Base-by-base conservation (phyloP, 2,329 filamentous ascomycete species). In the Massarina eburnea region DNA sequence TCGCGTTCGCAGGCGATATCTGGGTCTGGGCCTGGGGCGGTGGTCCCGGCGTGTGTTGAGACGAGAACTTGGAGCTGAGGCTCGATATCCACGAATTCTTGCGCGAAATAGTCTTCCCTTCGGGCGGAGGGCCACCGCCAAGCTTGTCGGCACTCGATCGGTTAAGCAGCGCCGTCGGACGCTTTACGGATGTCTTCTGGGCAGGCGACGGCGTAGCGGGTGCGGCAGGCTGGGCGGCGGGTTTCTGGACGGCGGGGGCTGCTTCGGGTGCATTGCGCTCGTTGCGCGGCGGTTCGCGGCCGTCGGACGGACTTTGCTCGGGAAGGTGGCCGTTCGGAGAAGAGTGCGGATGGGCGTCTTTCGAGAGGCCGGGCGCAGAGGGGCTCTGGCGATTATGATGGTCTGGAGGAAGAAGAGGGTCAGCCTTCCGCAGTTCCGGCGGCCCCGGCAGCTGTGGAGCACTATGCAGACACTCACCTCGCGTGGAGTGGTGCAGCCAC, bases 21-120 rank as follows among this genome's bases (percentile, higher is more conserved):
- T 67, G 65, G 12, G 64, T 64, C 40, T 66, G 66, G 3, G 62
- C 52, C 41, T 65, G 63, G 30, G 65, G 62, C 1, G 63, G 62
- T 37, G 65, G 62, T 9, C 60, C 61, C 40, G 59, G 67, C 41
- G 57, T 61, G 54, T 59, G 78, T 69, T 64, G 69, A 21, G 83
- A 84, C 2, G 88, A 91, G 73, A 97, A 96, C 67, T 95, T 96
- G 55, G 89, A 92, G 54, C 90, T 95, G 56, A 97, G 83, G 64
- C 84, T 96, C 45, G 89, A 89, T 62, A 97, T 91, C 94, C 94
- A 99, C 12, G 91, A 96, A 51, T 84, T 85, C 44, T 83, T 74
- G 54, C 90, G 81, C 42, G 61, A 64, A 10, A 24, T 45, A 21
- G 54, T 46, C 44, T 57, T 66, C 8, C 54, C 22, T 21, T 68